Base-by-base conservation (phyloP, 257 asterid genomes). In the Paulownia fortunei region DNA sequence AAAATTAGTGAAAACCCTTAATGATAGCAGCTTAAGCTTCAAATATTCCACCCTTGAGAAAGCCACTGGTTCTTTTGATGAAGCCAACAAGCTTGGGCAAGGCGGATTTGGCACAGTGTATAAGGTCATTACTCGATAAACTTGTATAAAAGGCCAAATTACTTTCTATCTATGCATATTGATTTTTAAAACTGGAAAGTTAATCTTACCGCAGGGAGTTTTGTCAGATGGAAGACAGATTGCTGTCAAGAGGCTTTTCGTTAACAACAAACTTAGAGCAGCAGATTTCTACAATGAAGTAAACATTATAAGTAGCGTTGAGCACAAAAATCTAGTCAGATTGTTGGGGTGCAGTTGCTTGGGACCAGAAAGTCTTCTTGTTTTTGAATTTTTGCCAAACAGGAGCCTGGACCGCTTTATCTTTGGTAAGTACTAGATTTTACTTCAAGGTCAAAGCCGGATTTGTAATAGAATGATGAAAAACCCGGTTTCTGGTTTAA, bases 31-130 rank as follows among this genome's bases (percentile, higher is more conserved):
- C 85, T 80, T 94, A 80, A 92, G 90, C 89, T 94, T 94, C 92
- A 94, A 94, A 64, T 92, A 90, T 63, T 89, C 97, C 21, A 84
- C 89, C 8, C 94, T 94, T 0, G 98, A 92, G 86, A 94, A 90
- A 79, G 97, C 97, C 76, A 94, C 98, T 0, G 83, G 65, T 24
- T 81, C 85, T 59, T 94, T 94, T 36, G 86, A 84, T n/a, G 94
- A 88, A 72, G 88, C 88, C 8, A 94, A 92, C 80, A 94, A 92
- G 82, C 92, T 94, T 16, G 98, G 98, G 6, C 92, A 90, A 64
- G 98, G 98, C 79, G 98, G 98, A 76, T 94, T 92, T 72, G 97
- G 97, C 39, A 87, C 94, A 0, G 98, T 93, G 18, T 93, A 91
- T 73, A 93, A 86, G 96, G 98, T 91, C 61, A n/a, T 7, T 24